These are phyloP conservation scores for Penicillium daleae DNA, from an alignment of 495 filamentous ascomycete species.

Conservation along the genomic window DNA sequence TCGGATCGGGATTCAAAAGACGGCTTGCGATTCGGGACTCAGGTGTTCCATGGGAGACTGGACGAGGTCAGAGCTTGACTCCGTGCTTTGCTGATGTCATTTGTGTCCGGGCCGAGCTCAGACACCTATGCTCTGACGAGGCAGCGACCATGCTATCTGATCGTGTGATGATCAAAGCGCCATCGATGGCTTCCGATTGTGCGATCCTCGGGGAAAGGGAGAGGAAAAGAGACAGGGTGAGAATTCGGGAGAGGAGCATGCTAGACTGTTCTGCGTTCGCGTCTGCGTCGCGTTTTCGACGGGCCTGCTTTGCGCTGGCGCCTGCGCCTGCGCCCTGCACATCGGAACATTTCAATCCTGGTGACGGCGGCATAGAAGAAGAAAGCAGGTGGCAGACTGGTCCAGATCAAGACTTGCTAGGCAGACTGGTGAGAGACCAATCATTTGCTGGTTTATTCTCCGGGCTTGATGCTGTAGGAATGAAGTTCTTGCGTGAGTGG, in stretches of 20 bases:
- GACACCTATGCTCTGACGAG: background rate
- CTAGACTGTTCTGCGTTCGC: background rate
- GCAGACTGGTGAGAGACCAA: conserved; percentile 43
- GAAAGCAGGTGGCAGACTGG: conserved; percentile 45
- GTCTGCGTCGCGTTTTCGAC: background rate
- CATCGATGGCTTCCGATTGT: background rate
- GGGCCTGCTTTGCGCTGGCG: conserved; percentile 1
- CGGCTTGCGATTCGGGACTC: background rate
- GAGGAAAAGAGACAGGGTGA: background rate
- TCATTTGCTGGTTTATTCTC: conserved; percentile 26
- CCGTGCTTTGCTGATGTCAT: background rate
- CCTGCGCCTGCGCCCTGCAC: conserved; percentile 2
- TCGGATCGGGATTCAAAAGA: conserved; percentile 8
- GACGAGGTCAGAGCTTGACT: conserved; percentile 1
- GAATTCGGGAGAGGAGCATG: background rate
- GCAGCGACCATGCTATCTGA: background rate
- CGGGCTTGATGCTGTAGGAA: conserved; percentile 21
- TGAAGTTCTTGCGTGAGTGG: conserved; percentile 21
- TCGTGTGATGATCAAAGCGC: background rate
- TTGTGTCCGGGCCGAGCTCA: background rate
- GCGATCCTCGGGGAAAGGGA: conserved; percentile 3
- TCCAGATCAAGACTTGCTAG: conserved; percentile 54
- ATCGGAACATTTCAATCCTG: conserved; percentile 15
- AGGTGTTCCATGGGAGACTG: background rate
- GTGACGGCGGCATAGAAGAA: conserved; percentile 17